A percentile compares a stretch with the other conserved stretches of the same genome.
phyloP scores from a whole-genome alignment of 176 grass and related monocot species.

The Olyra latifolia region DNA sequence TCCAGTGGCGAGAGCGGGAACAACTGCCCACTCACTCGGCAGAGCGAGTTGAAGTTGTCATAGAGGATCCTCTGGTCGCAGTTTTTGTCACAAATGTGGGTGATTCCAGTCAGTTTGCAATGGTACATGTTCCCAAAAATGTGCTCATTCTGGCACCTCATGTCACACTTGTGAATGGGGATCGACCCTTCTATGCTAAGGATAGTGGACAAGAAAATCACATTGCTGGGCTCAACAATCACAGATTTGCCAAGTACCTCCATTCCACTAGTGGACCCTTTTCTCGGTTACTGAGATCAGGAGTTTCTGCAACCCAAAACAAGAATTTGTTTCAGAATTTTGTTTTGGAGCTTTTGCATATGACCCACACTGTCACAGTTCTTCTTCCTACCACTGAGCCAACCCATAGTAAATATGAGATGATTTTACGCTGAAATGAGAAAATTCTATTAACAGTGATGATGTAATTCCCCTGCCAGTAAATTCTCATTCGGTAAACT shows the following conservation, averaged over 20 bases:
- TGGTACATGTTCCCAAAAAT: conserved; percentile 95
- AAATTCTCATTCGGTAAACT: not conserved
- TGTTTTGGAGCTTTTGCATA: conserved; percentile 37
- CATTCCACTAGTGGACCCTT: conserved; percentile 50
- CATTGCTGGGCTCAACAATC: conserved; percentile 96
- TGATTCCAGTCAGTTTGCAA: conserved; percentile 83
- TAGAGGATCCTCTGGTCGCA: conserved; percentile 98
- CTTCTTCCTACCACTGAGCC: conserved; percentile 7
- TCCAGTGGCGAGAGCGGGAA: conserved; percentile 85
- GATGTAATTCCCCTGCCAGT: not conserved
- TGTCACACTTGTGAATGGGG: conserved; percentile 94
- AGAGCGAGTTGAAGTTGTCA: conserved; percentile 93
- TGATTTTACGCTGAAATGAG: not conserved
- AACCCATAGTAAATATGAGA: not conserved
- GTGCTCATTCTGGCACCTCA: conserved; percentile 89
- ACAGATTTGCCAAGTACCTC: conserved; percentile 95
- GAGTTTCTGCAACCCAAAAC: conserved; percentile 91
- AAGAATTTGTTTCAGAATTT: conserved; percentile 63
- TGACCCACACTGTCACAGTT: conserved; percentile 18
- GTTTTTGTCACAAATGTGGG: conserved; percentile 97
- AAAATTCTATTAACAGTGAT: not conserved
- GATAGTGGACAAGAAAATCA: conserved; percentile 94
- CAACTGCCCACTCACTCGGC: conserved; percentile 86
- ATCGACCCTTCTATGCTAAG: conserved; percentile 79
- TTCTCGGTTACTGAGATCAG: conserved; percentile 30